These are phyloP conservation scores for Kernera saxatilis DNA, from an alignment of 345 rosid species.

Conservation along the genomic window DNA sequence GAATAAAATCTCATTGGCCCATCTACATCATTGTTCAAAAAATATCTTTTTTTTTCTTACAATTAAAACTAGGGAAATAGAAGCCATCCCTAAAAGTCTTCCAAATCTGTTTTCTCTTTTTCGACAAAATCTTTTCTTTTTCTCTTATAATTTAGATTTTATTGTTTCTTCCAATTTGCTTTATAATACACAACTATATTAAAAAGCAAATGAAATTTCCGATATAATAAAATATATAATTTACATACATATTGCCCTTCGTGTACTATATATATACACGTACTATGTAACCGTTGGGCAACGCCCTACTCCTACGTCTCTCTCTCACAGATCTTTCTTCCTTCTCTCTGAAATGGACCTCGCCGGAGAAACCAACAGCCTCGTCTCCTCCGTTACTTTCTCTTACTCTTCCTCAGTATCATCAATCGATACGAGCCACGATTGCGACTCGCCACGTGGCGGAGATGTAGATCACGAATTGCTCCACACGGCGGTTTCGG, in stretches of 20 bases:
- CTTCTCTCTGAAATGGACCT: constrained; percentile 15
- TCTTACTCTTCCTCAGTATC: constrained; percentile 30
- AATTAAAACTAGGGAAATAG: neutral
- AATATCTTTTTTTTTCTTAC: neutral
- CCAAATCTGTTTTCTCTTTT: too few relatives aligned
- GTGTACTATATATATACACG: constrained; percentile 17
- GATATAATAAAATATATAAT: neutral
- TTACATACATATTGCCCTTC: neutral
- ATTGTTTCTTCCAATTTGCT: neutral
- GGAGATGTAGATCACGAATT: constrained; percentile 37
- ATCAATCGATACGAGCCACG: constrained; percentile 36
- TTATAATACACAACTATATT: neutral
- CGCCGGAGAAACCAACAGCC: constrained; percentile 11
- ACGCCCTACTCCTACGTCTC: constrained; percentile 35
- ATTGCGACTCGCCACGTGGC: constrained; percentile 48
- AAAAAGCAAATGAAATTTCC: neutral
- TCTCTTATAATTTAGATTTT: neutral
- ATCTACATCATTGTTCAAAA: constrained; percentile 4
- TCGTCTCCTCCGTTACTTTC: neutral
- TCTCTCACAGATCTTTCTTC: constrained; percentile 15
- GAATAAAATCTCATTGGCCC: constrained; percentile 9
- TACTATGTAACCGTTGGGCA: constrained; percentile 52
- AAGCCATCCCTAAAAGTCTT: constrained; percentile 13
- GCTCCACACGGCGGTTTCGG: constrained; percentile 26
- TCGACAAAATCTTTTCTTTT: too few relatives aligned